Conservation (phyloP, 169 alveolate species). For the Plasmodium vinckei region DNA sequence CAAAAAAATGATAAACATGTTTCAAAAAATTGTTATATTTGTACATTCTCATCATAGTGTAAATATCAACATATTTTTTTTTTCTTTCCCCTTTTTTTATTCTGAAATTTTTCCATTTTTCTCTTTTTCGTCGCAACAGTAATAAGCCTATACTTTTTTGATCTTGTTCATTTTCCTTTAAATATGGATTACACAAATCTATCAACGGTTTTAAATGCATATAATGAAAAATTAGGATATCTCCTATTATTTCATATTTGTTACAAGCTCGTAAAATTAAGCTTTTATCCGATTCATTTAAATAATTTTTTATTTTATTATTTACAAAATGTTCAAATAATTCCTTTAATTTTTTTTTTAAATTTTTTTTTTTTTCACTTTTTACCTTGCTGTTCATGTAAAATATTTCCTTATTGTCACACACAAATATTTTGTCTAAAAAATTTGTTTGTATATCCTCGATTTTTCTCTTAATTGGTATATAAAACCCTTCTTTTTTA, state of each 20-base stretch:
- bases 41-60: neutral
- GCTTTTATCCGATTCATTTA: slow-evolving; percentile 20
- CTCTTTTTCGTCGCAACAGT: neutral
- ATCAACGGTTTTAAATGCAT: slow-evolving; percentile 15
- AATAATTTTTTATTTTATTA: slow-evolving; percentile 21
- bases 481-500: slow-evolving; percentile 6
- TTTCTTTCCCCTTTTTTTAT: too few species aligned
- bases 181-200: slow-evolving; percentile 8
- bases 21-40: too few species aligned
- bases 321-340: slow-evolving; percentile 26
- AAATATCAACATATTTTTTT: neutral
- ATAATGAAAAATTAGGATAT: slow-evolving; percentile 40
- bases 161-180: too few species aligned
- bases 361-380: neutral
- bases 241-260: slow-evolving; percentile 59
- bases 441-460: slow-evolving; percentile 1
- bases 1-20: too few species aligned
- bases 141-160: too few species aligned
- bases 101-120: neutral
- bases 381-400: neutral
- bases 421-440: slow-evolving; percentile 1
- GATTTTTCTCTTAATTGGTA: slow-evolving; percentile 41
- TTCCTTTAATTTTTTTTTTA: slow-evolving; percentile 24
- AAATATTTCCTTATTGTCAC: slow-evolving; percentile 7
- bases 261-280: slow-evolving; percentile 20